Percentiles rank a stretch among this genome's conserved stretches.
Evolutionary conservation across 2,329 filamentous ascomycete species (phyloP).

Genomic region (Penicillium sp.): DNA sequence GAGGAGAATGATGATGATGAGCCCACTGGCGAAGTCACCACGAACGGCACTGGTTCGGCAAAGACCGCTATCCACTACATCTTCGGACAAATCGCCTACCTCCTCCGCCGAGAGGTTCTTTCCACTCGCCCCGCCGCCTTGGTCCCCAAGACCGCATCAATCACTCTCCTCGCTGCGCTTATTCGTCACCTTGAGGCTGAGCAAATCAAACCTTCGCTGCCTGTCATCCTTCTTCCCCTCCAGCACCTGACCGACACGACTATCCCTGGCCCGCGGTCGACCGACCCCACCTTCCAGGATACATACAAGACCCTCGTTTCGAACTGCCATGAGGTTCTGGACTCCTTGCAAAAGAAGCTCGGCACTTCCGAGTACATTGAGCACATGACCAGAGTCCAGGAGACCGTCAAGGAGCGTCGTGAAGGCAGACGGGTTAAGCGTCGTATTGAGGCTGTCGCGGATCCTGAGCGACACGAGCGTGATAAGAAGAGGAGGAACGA

Average conservation of each 20-base stretch:
- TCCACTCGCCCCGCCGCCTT: conserved; percentile 66
- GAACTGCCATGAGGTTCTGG: conserved; percentile 77
- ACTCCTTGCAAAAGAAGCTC: conserved; percentile 80
- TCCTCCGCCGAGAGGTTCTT: conserved; percentile 75
- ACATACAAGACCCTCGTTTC: conserved; percentile 72
- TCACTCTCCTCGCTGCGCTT: conserved; percentile 74
- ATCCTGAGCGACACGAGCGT: conserved; percentile 76
- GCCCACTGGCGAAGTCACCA: conserved; percentile 34
- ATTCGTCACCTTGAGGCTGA: conserved; percentile 63
- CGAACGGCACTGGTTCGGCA: conserved; percentile 19
- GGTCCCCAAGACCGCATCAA: conserved; percentile 73
- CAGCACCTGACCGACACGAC: conserved; percentile 82
- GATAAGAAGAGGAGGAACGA: conserved; percentile 85
- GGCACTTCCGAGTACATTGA: conserved; percentile 80
- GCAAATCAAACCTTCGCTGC: conserved; percentile 66
- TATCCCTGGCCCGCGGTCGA: conserved; percentile 72
- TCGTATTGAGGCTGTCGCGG: conserved; percentile 81
- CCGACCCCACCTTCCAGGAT: conserved; percentile 70
- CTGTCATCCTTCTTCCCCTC: conserved; percentile 68
- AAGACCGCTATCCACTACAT: conserved; percentile 71
- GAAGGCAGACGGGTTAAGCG: conserved; percentile 80
- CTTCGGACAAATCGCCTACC: conserved; percentile 75
- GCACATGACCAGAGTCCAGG: conserved; percentile 72
- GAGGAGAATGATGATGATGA: conserved; percentile 52
- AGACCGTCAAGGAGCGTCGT: conserved; percentile 71